Evolutionary conservation across 192 early-diverging fungal genomes (phyloP), one percentile per base, ranked within the genome.

Genomic region (Martensiomyces pterosporus): DNA sequence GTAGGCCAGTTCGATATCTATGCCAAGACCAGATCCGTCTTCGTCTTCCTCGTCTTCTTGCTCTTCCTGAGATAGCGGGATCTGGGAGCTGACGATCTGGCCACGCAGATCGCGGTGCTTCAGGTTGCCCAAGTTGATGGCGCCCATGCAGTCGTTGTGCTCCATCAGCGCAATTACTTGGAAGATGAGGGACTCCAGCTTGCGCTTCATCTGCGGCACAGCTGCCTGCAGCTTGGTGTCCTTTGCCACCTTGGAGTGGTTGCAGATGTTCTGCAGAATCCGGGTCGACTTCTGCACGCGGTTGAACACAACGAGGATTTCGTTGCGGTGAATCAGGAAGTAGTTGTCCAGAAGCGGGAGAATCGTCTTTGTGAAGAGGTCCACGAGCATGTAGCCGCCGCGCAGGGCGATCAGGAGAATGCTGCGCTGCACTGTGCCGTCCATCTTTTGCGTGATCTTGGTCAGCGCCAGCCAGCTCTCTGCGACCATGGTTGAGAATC

Each of bases 61-160:
- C 17, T 35, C 56, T 8, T 33, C 21, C 24, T 55, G 44, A 3
- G 44, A 46, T 17, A 33, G 42, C 9, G 64, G 60, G 16, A 85
- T 77, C 59, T 85, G 83, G 10, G 88, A 85, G 21, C 82, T 75
- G n/a, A 91, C 78, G 44, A 80, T 70, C 14, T 74, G 70, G 27
- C 86, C 86, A 1, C 66, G 65, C 36, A 91, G 52, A 56, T 88
- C 85, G 12, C 88, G 75, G 52, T 85, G 85, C 47, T 86, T 91
- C 9, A 91, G 66, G 45, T 79, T 80, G 19, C 72, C 79, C 48
- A 78, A 19, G 13, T 62, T 64, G 17, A 81, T 70, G 17, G 55
- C 82, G 3, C 48, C 54, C 25, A 79, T 53, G 36, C 52, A 76
- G 42, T 81, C 79, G 45, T 91, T 87, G 53, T 84, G 79, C 19